Evolutionary conservation across 345 rosid species (phyloP).

Genomic region (Mercurialis annua): DNA sequence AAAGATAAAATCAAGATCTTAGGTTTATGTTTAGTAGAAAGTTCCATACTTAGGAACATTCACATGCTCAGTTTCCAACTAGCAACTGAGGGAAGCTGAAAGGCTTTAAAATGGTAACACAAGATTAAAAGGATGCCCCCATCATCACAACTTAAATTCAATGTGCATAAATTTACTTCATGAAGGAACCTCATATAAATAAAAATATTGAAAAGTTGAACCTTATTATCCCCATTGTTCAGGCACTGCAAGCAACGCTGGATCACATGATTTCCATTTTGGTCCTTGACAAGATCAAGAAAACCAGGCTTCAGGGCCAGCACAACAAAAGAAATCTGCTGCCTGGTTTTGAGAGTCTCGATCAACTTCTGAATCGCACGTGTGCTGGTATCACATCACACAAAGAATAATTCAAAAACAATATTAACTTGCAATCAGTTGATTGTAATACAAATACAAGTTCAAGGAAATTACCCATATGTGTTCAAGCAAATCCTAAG

Average conservation of each 20-base stretch:
- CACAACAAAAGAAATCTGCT: constrained; percentile 44
- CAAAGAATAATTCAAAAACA: not conserved
- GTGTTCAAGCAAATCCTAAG: constrained; percentile 31
- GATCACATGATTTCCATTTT: constrained; percentile 78
- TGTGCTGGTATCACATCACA: constrained; percentile 37
- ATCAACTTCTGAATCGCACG: constrained; percentile 60
- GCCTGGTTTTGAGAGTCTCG: constrained; percentile 50
- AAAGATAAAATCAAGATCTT: not conserved
- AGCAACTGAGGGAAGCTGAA: not conserved
- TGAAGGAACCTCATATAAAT: not conserved
- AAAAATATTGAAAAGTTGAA: constrained; percentile 4
- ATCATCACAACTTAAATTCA: not conserved
- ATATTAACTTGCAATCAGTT: not conserved
- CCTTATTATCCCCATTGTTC: constrained; percentile 52
- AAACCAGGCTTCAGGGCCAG: constrained; percentile 53
- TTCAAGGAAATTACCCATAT: constrained; percentile 25
- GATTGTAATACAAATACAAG: not conserved
- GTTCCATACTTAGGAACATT: not conserved
- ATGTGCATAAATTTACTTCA: not conserved
- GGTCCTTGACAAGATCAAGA: constrained; percentile 50
- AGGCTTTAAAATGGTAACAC: not conserved
- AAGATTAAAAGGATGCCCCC: not conserved
- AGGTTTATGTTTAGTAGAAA: not conserved
- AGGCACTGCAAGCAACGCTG: constrained; percentile 68
- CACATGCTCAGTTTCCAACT: not conserved